Evolutionary conservation across 176 grass and related monocot species (phyloP).

Genomic region (Miscanthus lutarioriparius): DNA sequence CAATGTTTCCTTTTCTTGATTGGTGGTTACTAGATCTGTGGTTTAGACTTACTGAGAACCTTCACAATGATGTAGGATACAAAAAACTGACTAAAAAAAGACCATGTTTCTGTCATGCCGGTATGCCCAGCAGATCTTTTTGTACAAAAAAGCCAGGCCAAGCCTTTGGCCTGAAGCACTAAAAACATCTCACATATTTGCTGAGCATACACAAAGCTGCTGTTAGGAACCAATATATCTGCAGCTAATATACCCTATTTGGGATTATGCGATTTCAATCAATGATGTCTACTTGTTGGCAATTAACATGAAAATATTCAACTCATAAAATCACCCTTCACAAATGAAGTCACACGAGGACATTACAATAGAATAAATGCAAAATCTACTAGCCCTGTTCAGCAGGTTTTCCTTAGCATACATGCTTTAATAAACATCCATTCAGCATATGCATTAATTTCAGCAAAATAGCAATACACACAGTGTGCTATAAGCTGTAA

Average conservation of each 20-base stretch:
- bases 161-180: not conserved
- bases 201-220: not conserved
- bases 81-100: not conserved
- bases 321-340: not conserved
- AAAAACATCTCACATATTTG: not conserved
- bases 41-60: not conserved
- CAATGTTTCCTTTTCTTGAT: not conserved
- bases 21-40: not conserved
- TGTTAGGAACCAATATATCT: not conserved
- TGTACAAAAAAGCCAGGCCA: not conserved
- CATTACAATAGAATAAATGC: not conserved
- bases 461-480: constrained; percentile 1
- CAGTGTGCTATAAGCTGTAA: constrained; percentile 10
- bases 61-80: not conserved
- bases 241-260: not conserved
- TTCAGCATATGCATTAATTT: not conserved
- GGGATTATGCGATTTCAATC: not conserved
- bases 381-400: not conserved
- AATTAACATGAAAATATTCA: not conserved
- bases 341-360: constrained; percentile 11
- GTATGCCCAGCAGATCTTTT: not conserved
- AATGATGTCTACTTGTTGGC: not conserved
- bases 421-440: not conserved
- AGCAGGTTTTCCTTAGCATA: not conserved
- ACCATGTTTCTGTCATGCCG: not conserved